These are phyloP conservation scores for Pythium guiyangense DNA, from an alignment of 352 stramenopile species.

Conservation along the genomic window DNA sequence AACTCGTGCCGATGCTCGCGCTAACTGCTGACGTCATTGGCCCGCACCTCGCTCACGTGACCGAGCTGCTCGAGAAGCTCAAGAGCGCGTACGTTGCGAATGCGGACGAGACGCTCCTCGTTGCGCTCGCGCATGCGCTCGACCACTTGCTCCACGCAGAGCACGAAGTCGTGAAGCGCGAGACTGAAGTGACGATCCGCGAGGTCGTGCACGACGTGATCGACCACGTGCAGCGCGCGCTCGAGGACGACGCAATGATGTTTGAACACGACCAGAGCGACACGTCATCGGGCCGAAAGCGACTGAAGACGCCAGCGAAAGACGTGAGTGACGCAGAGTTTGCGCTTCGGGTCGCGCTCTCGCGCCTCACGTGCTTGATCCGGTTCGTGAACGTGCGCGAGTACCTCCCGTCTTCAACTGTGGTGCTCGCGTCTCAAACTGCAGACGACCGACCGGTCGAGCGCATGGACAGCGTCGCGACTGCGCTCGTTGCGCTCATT, in stretches of 20 bases:
- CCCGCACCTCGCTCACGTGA: slow-evolving; percentile 64
- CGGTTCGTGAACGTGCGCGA: slow-evolving; percentile 61
- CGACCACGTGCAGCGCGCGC: slow-evolving; percentile 46
- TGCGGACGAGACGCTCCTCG: slow-evolving; percentile 67
- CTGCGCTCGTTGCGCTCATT: slow-evolving; percentile 37
- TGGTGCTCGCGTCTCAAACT: background rate
- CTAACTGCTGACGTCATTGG: slow-evolving; percentile 58
- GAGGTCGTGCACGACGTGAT: slow-evolving; percentile 67
- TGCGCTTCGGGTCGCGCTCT: slow-evolving; percentile 52
- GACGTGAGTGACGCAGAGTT: slow-evolving; percentile 69
- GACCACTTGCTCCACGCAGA: slow-evolving; percentile 66
- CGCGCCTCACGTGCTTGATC: slow-evolving; percentile 55
- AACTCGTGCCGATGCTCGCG: slow-evolving; percentile 71
- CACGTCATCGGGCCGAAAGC: slow-evolving; percentile 16
- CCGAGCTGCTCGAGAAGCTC: slow-evolving; percentile 68
- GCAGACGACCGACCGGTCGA: slow-evolving; percentile 2
- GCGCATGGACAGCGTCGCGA: slow-evolving; percentile 34
- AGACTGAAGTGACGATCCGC: slow-evolving; percentile 69
- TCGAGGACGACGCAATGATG: slow-evolving; percentile 52
- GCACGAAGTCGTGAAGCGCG: slow-evolving; percentile 73
- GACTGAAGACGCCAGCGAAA: slow-evolving; percentile 29
- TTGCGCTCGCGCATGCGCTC: slow-evolving; percentile 58
- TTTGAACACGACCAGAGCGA: slow-evolving; percentile 14
- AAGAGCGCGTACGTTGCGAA: slow-evolving; percentile 68
- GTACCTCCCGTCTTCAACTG: slow-evolving; percentile 28